These are phyloP conservation scores for Trifolium pratense DNA, from an alignment of 306 rosid species.

Conservation along the genomic window DNA sequence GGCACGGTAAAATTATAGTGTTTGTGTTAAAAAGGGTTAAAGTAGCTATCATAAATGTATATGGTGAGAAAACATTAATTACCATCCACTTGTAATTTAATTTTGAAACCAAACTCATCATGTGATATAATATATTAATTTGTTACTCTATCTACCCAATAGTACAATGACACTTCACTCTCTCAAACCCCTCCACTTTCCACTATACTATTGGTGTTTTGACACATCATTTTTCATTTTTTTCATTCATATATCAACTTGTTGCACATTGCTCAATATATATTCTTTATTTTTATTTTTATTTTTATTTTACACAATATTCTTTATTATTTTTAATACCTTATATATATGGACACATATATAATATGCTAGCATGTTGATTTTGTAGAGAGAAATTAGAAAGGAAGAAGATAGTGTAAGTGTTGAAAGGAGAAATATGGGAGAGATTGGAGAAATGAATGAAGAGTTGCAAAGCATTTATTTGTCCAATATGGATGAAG, in stretches of 20 bases:
- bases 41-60: slow-evolving; percentile 38
- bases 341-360: background rate
- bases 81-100: slow-evolving; percentile 41
- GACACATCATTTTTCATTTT: slow-evolving; percentile 13
- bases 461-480: slow-evolving; percentile 41
- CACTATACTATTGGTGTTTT: background rate
- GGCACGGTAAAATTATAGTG: background rate
- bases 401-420: background rate
- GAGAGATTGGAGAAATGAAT: slow-evolving; percentile 34
- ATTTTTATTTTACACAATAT: no score
- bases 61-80: slow-evolving; percentile 39
- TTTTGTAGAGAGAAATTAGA: background rate
- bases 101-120: slow-evolving; percentile 46
- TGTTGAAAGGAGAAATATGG: slow-evolving; percentile 11
- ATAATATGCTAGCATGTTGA: background rate
- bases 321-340: background rate
- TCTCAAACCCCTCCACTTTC: background rate
- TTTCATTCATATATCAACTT: background rate
- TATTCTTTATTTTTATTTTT: no score
- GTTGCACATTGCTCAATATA: background rate
- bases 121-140: background rate
- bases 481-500: slow-evolving; percentile 52
- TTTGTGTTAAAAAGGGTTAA: background rate
- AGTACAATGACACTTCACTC: slow-evolving; percentile 6
- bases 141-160: background rate